Evolutionary conservation across 805 yeast genomes (phyloP).

Genomic region (Kodamaea fukazawae): DNA sequence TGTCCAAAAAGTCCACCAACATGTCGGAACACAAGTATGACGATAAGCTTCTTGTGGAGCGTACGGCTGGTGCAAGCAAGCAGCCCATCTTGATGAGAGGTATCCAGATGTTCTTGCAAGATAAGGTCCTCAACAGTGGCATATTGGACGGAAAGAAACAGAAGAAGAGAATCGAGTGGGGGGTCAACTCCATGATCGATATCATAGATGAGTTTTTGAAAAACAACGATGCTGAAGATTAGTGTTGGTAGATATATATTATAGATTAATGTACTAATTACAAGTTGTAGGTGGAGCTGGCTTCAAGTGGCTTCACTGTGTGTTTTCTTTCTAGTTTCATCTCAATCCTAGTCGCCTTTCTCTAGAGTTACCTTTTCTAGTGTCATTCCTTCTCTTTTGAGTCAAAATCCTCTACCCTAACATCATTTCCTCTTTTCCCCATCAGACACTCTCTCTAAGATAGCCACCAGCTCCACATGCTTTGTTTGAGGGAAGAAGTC

Average conservation of each 20-base stretch:
- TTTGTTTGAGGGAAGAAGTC: constrained; percentile 57
- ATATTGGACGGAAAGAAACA: constrained; percentile 55
- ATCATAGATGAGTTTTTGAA: constrained; percentile 45
- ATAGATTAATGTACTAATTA: not conserved
- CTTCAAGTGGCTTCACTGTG: not conserved
- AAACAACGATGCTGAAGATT: constrained; percentile 10
- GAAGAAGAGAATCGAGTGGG: constrained; percentile 64
- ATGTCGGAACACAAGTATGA: constrained; percentile 41
- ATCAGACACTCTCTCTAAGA: constrained; percentile 35
- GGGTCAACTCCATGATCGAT: constrained; percentile 52
- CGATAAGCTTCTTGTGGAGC: constrained; percentile 47
- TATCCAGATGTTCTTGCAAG: constrained; percentile 56
- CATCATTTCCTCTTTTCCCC: too few species aligned
- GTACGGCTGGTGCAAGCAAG: constrained; percentile 54
- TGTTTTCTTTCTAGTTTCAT: not conserved
- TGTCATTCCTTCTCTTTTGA: too few species aligned
- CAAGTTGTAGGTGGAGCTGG: too few species aligned
- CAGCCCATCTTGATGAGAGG: constrained; percentile 63
- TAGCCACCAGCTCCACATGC: constrained; percentile 56
- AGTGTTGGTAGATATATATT: not conserved
- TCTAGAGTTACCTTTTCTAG: too few species aligned
- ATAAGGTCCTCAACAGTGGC: constrained; percentile 44
- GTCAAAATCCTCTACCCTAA: too few species aligned
- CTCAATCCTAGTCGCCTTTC: too few species aligned
- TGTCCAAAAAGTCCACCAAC: constrained; percentile 23